Evolutionary conservation across 345 rosid species (phyloP).

Genomic region (Zanthoxylum bungeanum): DNA sequence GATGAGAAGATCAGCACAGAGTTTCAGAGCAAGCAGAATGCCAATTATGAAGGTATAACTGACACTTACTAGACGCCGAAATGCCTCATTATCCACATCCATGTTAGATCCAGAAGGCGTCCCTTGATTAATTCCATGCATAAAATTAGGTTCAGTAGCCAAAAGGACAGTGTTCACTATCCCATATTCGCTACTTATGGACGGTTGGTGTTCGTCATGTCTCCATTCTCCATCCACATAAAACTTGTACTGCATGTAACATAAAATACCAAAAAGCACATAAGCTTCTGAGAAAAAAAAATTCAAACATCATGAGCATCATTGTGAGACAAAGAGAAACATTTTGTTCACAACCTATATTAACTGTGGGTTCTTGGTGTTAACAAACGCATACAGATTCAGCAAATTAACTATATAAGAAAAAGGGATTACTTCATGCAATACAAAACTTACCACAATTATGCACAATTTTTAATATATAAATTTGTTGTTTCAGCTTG

Average conservation of each 20-base stretch:
- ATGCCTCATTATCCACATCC: slow-evolving; percentile 54
- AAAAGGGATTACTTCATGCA: not conserved
- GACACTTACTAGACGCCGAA: slow-evolving; percentile 40
- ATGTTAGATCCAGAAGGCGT: slow-evolving; percentile 37
- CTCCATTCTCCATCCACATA: slow-evolving; percentile 71
- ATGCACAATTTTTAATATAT: not conserved
- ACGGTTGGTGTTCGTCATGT: slow-evolving; percentile 56
- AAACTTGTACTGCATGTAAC: slow-evolving; percentile 57
- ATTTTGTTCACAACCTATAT: not conserved
- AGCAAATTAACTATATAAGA: not conserved
- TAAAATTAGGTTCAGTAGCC: slow-evolving; percentile 33
- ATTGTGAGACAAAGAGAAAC: not conserved
- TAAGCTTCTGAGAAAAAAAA: slow-evolving; percentile 2
- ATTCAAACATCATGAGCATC: not conserved
- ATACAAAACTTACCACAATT: not conserved
- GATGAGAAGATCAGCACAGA: not conserved
- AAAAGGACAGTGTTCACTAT: slow-evolving; percentile 57
- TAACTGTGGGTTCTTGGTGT: not conserved
- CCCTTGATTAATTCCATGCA: slow-evolving; percentile 28
- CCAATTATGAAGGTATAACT: not conserved
- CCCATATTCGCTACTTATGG: slow-evolving; percentile 44
- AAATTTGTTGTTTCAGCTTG: not conserved
- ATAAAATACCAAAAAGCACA: slow-evolving; percentile 2
- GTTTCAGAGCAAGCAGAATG: not conserved
- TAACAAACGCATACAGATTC: not conserved